Percentiles rank a stretch among this genome's conserved stretches.
Conservation (phyloP, 768 basidiomycete genomes). For the Coprinopsis marcescibilis region DNA sequence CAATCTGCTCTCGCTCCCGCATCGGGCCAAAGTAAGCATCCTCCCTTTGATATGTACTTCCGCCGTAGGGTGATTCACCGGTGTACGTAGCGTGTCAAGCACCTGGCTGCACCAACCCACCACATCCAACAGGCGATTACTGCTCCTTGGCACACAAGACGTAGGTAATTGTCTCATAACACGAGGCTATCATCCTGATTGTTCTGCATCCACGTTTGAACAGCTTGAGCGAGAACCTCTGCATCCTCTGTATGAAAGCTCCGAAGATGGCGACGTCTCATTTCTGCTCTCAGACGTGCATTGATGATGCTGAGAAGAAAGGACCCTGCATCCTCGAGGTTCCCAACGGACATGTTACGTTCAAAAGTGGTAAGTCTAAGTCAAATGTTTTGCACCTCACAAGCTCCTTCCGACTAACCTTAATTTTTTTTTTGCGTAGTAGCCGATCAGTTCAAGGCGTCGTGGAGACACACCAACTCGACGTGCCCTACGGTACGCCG, state of each 20-base stretch:
- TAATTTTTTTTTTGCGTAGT: conserved; percentile 29
- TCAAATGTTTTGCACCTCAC: neutral
- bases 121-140: conserved; percentile 38
- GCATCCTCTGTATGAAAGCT: conserved; percentile 54
- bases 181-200: conserved; percentile 1
- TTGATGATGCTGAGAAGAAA: conserved; percentile 46
- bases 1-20: conserved; percentile 15
- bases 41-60: conserved; percentile 1
- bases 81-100: conserved; percentile 34
- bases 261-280: conserved; percentile 52
- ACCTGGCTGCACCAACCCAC: conserved; percentile 40
- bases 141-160: conserved; percentile 49
- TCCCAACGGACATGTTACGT: conserved; percentile 52
- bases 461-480: conserved; percentile 58
- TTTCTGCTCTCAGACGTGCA: conserved; percentile 56
- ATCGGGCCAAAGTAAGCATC: conserved; percentile 15
- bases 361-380: conserved; percentile 50
- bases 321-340: conserved; percentile 58
- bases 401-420: neutral
- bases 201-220: neutral
- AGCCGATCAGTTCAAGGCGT: conserved; percentile 59
- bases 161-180: conserved; percentile 25
- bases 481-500: conserved; percentile 51
- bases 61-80: neutral
- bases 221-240: conserved; percentile 44